Percentiles rank a stretch among this genome's conserved stretches.
Conservation (phyloP, 2,329 filamentous ascomycete species). For the Ascochyta clinopodiicola region DNA sequence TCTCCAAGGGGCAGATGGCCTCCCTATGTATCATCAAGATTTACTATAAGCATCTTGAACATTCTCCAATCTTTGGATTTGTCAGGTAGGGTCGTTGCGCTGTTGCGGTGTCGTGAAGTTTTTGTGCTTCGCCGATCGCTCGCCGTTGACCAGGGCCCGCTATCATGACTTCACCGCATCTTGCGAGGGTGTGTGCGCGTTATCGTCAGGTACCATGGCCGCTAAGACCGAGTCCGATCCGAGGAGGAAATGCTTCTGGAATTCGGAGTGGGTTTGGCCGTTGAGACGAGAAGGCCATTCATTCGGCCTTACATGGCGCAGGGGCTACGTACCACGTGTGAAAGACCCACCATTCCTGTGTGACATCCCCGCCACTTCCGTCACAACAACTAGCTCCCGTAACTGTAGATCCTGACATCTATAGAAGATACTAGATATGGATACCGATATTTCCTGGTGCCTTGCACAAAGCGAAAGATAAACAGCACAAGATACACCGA, state of each 20-base stretch:
- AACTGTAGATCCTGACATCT: constrained; percentile 3
- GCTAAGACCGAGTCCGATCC: constrained; percentile 18
- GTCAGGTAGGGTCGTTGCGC: constrained; percentile 25
- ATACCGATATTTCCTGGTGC: neutral
- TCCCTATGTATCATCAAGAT: constrained; percentile 10
- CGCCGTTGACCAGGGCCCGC: constrained; percentile 28
- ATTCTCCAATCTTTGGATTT: constrained; percentile 22
- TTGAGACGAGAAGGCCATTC: neutral
- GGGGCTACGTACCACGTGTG: constrained; percentile 4
- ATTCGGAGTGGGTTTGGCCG: constrained; percentile 9
- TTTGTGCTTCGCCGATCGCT: constrained; percentile 34
- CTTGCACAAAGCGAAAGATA: neutral
- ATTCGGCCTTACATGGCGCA: constrained; percentile 2
- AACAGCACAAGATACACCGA: neutral
- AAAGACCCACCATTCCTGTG: constrained; percentile 4
- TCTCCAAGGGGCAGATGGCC: neutral
- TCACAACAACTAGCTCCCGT: constrained; percentile 14
- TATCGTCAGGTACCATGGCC: neutral
- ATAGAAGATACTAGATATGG: neutral
- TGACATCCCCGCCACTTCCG: constrained; percentile 5
- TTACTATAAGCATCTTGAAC: constrained; percentile 1
- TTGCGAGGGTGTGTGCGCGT: neutral
- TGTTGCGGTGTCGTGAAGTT: constrained; percentile 23
- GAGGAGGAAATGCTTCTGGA: neutral
- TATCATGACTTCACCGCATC: constrained; percentile 17